A percentile compares a stretch with the other conserved stretches of the same genome.
Conservation (phyloP, 2,329 filamentous ascomycete species). For the Hortaea sp. region DNA sequence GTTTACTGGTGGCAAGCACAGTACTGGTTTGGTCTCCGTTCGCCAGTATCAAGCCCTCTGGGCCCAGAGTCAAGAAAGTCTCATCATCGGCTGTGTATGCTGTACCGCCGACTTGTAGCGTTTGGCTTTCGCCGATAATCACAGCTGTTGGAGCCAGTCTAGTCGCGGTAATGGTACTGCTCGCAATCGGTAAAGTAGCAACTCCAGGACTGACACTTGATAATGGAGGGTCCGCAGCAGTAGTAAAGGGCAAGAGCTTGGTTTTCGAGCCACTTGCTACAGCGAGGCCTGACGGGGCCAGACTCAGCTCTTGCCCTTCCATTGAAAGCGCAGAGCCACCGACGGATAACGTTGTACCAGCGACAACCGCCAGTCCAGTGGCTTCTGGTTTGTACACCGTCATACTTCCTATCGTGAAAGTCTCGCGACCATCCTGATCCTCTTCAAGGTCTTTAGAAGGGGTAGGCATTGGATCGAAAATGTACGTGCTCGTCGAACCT, state of each 20-base stretch:
- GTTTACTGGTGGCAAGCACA: background rate
- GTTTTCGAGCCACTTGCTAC: too few relatives aligned
- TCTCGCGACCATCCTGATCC: too few relatives aligned
- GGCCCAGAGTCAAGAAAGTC: background rate
- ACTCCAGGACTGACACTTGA: background rate
- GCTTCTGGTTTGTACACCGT: background rate
- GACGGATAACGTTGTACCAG: background rate
- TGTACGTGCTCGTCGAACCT: background rate
- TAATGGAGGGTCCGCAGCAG: background rate
- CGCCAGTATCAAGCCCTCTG: background rate
- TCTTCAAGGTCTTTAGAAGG: too few relatives aligned
- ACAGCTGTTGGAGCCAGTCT: background rate
- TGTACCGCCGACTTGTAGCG: background rate
- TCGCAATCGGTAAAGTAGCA: background rate
- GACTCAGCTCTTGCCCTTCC: background rate
- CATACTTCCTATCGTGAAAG: background rate
- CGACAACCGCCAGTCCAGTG: background rate
- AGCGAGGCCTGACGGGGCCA: background rate
- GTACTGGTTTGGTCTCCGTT: background rate
- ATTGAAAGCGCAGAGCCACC: background rate
- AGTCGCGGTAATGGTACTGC: background rate
- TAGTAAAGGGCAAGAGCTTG: background rate
- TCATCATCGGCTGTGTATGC: background rate
- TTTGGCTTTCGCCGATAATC: background rate
- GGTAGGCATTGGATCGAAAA: background rate